phyloP scores from a whole-genome alignment of 352 stramenopile species.

The Pythium dissimile region DNA sequence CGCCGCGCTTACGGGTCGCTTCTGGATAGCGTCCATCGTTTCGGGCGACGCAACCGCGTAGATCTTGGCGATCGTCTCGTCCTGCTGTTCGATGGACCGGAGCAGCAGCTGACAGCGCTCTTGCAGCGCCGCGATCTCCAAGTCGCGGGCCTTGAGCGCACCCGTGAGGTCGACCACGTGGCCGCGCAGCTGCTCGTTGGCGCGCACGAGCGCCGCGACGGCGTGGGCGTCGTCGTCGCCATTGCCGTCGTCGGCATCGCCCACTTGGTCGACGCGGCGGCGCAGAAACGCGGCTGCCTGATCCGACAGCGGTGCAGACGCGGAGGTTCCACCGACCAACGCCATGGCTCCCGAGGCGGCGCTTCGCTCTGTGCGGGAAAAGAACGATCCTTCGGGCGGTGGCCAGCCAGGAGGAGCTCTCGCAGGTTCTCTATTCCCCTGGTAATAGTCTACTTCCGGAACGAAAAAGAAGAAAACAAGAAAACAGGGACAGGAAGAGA shows the following conservation, averaged over 20 bases:
- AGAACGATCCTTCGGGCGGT: no score
- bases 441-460: not conserved
- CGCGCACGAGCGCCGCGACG: slow-evolving; percentile 20
- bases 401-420: no score
- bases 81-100: slow-evolving; percentile 65
- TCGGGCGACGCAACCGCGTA: slow-evolving; percentile 35
- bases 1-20: not conserved
- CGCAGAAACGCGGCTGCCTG: slow-evolving; percentile 16
- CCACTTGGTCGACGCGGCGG: not conserved
- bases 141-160: slow-evolving; percentile 64
- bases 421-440: not conserved
- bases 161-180: slow-evolving; percentile 65
- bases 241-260: no score
- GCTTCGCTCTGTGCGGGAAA: not conserved
- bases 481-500: slow-evolving; percentile 12
- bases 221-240: not conserved
- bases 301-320: slow-evolving; percentile 6
- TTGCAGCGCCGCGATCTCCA: slow-evolving; percentile 61
- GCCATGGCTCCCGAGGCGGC: no score
- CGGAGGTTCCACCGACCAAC: no score
- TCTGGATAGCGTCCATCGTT: slow-evolving; percentile 9
- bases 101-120: slow-evolving; percentile 66
- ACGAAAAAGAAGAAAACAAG: not conserved
- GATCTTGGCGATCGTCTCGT: slow-evolving; percentile 78
- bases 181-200: slow-evolving; percentile 47